Conservation (phyloP, 2,329 filamentous ascomycete species). For the Sclerotinia trifoliorum region DNA sequence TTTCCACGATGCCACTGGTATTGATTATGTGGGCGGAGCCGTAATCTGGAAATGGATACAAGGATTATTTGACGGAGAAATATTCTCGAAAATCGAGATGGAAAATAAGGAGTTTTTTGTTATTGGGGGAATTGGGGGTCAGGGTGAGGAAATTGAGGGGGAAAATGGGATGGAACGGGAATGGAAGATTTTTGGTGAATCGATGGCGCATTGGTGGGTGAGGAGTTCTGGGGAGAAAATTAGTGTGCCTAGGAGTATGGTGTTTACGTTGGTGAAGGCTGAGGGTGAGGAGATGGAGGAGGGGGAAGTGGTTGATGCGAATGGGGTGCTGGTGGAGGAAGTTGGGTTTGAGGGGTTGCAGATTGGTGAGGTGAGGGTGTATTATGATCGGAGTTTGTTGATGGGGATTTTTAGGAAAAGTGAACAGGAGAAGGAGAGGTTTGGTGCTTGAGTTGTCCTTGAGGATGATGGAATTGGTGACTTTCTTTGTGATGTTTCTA, state of each 20-base stretch:
- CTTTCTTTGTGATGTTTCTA: neutral
- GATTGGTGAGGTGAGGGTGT: constrained; percentile 24
- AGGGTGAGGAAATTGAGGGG: neutral
- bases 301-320: neutral
- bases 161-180: neutral
- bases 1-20: constrained; percentile 17
- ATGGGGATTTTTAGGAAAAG: constrained; percentile 12
- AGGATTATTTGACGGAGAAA: neutral
- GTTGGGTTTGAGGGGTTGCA: constrained; percentile 25
- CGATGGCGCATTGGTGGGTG: constrained; percentile 23
- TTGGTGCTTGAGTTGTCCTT: constrained; percentile 9
- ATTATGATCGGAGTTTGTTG: constrained; percentile 26
- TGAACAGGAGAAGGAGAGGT: constrained; percentile 22
- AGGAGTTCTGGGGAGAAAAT: constrained; percentile 15
- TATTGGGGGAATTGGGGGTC: neutral
- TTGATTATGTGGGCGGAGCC: constrained; percentile 9
- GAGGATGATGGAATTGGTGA: too few relatives aligned
- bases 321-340: constrained; percentile 1
- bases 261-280: constrained; percentile 21
- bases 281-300: constrained; percentile 15
- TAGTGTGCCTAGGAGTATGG: constrained; percentile 23
- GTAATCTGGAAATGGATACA: constrained; percentile 20
- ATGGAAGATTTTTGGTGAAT: constrained; percentile 23
- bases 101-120: constrained; percentile 12
- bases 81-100: constrained; percentile 14